Evolutionary conservation across 768 basidiomycete genomes (phyloP), one percentile per base, ranked within the genome.

Genomic region (Brasilioporus rufonigricans): DNA sequence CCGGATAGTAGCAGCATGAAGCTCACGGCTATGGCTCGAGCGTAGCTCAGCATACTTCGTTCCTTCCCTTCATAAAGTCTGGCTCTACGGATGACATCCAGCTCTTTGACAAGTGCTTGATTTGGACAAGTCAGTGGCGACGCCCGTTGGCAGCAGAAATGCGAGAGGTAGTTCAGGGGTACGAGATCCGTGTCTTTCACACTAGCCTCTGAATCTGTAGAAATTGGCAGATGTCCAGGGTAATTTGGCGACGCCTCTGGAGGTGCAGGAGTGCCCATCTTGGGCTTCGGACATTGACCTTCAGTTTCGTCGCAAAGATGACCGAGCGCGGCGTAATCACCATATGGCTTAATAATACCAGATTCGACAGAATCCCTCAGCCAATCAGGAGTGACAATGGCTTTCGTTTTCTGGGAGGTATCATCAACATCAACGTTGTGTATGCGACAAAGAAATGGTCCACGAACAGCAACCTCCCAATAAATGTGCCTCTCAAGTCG

Each of bases 321-420:
- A 11, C 67, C 59, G 12, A 91, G 52, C 2, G 86, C 86, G 36
- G 80, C 75, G 65, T 85, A 91, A 35, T 75, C 69, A 1, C 73
- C 78, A 55, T 73, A 89, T 0, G 85, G 79, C 4, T 84, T 70
- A 0, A 74, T 62, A 16, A 62, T 71, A 1, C 77, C 74, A 40
- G 74, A 69, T 24, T 69, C 63, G 18, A 83, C 70, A 4, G 85
- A 87, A 53, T 86, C 79, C 31, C 68, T 75, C 18, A 92, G 76
- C 90, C 89, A 92, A 31, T 81, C 73, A 1, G 88, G 87, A 2
- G 79, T 84, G 12, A 92, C 87, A 23, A 91, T 78, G 0, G 79
- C 74, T 61, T 87, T 91, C 32, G 75, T 74, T 73, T 77, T 80
- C 87, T 89, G 61, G n/a, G 5, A 39, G 2, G 27, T 43, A 33